Base-by-base conservation (phyloP, 805 yeast genomes). In the Pichia ethanolica region DNA sequence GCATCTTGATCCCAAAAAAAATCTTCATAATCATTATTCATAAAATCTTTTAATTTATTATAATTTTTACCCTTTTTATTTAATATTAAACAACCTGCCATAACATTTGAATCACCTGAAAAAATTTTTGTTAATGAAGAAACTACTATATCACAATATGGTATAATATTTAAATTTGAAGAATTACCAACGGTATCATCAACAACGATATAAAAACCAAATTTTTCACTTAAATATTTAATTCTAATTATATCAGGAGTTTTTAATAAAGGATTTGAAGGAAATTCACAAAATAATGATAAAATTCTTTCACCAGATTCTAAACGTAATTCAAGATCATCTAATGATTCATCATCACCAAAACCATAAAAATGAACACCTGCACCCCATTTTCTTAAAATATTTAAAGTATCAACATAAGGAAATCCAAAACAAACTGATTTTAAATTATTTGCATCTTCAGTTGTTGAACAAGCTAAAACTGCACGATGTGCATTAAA, bases 101-200 rank as follows among this genome's bases (percentile, higher is more conserved):
- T 86, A 46, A 91, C 97, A 61, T 91, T 89, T 34, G 96, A 84
- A 64, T 89, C 97, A 27, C 98, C 97, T 36, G 91, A 82, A 63
- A 93, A 93, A 14, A 90, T 86, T 64, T 93, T 93, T 10, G 97
- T 90, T 53, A 93, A 72, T 8, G 97, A 88, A 34, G 91, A 79
- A 35, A 83, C 93, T 13, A 87, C 85, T 45, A 90, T 76, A 65
- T 93, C 99, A n/a, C 88, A 83, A 63, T 79, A 85, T 25, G 88
- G 85, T 50, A 89, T 71, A 5, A 86, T 86, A 56, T 88, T 86
- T 45, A 89, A 77, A 66, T 93, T 93, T 53, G 86, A 74, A 61
- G 89, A 83, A 59, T 93, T 93, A 13, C 97, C 97, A 26, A 90
- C 86, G 1, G 98, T 93, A 62, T 93, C 99, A 68, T 93, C 99